phyloP scores from a whole-genome alignment of 441 rosid genomes.

The Croton setiger region DNA sequence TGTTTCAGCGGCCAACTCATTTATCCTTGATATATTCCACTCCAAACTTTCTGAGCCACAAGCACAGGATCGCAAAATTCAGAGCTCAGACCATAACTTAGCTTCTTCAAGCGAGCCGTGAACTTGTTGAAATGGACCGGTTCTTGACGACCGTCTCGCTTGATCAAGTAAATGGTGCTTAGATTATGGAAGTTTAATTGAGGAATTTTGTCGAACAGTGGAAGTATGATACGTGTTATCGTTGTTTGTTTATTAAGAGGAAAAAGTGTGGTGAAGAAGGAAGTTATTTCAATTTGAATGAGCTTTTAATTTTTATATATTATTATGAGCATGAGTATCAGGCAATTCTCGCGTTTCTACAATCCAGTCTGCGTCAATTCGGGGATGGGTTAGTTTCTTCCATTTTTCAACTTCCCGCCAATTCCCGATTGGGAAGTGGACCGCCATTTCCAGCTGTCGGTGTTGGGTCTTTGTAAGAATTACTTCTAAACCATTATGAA shows the following conservation, averaged over 20 bases:
- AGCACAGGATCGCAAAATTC: slow-evolving; percentile 85
- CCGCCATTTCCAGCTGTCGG: no score
- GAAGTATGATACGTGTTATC: neutral
- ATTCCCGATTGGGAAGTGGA: no score
- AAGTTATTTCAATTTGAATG: slow-evolving; percentile 7
- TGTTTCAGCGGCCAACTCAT: slow-evolving; percentile 80
- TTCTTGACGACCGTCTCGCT: slow-evolving; percentile 73
- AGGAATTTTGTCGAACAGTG: slow-evolving; percentile 39
- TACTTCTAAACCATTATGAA: no score
- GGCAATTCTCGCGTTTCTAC: no score
- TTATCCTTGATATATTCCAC: slow-evolving; percentile 77
- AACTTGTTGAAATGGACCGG: slow-evolving; percentile 77
- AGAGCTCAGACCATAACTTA: slow-evolving; percentile 64
- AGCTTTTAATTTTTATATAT: neutral
- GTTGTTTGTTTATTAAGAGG: neutral
- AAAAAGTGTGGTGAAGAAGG: neutral
- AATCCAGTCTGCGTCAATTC: no score
- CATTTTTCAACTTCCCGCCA: no score
- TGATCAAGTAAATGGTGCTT: slow-evolving; percentile 58
- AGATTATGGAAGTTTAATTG: neutral
- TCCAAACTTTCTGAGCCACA: slow-evolving; percentile 80
- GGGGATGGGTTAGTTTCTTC: neutral
- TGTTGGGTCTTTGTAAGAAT: no score
- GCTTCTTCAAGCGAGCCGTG: slow-evolving; percentile 74
- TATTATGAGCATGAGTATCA: no score